Evolutionary conservation across 73 alveolate species (phyloP), one percentile per base, ranked within the genome.

Genomic region (Halteria grandinella): DNA sequence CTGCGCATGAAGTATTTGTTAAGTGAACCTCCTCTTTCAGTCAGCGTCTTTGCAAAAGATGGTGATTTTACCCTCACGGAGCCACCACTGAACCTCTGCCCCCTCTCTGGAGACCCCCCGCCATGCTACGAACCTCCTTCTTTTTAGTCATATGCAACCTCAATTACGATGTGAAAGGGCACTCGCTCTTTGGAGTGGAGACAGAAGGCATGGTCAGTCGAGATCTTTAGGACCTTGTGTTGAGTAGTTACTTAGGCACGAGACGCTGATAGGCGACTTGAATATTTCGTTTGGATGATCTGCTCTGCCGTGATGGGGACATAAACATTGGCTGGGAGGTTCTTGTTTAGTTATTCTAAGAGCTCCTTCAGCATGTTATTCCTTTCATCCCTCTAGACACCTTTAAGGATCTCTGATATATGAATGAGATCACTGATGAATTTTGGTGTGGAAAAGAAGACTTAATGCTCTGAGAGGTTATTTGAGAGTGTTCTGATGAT

Each of bases 151-250:
- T 54, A 39, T 17, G 69, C 85, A 0, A 89, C 86, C 75, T 94
- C 99, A 7, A 94, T 57, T 17, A 88, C 57, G 31, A 94, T 55
- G 88, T 84, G 95, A 74, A 62, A 94, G 20, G 99, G 99, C 1
- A 93, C 97, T 43, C 94, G 52, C 55, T 89, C 97, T 59, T 94
- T 94, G 5, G 99, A 83, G 54, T 93, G 92, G 24, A 94, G 86
- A 47, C 88, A 66, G 69, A 83, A 73, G 25, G 88, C 84, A 73
- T 94, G 89, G 47, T 90, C 91, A 25, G 78, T 74, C 11, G 90
- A 81, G 1, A 94, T 79, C n/a, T 60, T 58, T 17, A 84, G 89
- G 18, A 94, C 88, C 51, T 75, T 36, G 75, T 82, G 91, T 4
- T 41, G n/a, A 7, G 71, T 31, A 12, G 15, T 70, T 10, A 20